These are phyloP conservation scores for Syncephalis fuscata DNA, from an alignment of 371 early-diverging fungal genomes.

Conservation along the genomic window DNA sequence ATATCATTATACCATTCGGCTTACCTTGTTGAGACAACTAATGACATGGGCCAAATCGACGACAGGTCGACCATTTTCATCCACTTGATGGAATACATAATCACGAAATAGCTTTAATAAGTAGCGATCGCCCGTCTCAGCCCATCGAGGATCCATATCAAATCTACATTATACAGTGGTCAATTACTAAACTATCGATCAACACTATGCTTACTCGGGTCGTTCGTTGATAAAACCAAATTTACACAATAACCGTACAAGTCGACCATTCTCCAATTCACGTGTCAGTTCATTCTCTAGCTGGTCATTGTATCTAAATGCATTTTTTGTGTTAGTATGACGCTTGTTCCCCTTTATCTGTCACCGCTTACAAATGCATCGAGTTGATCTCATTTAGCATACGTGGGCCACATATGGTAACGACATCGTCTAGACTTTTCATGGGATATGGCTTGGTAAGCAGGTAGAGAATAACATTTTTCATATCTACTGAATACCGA, in stretches of 20 bases:
- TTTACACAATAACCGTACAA: constrained; percentile 68
- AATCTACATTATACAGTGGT: no score
- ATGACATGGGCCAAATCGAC: constrained; percentile 85
- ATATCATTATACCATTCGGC: not conserved
- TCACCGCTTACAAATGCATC: constrained; percentile 43
- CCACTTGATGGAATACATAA: constrained; percentile 91
- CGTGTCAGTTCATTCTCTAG: constrained; percentile 56
- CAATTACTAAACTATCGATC: no score
- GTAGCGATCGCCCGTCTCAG: constrained; percentile 92
- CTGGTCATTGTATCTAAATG: constrained; percentile 45
- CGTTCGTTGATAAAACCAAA: constrained; percentile 89
- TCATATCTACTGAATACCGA: constrained; percentile 59
- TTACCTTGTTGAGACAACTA: constrained; percentile 86
- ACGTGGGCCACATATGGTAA: constrained; percentile 64
- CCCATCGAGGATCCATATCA: constrained; percentile 81
- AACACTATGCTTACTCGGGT: constrained; percentile 50
- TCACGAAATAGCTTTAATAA: constrained; percentile 90
- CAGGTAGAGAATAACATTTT: constrained; percentile 63
- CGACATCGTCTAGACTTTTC: constrained; percentile 69
- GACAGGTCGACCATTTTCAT: constrained; percentile 70
- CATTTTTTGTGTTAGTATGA: no score
- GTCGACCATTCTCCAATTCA: constrained; percentile 80
- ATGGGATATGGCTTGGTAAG: constrained; percentile 53
- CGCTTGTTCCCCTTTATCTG: no score
- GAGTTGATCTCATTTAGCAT: constrained; percentile 57